Conservation (phyloP, 345 rosid species). For the Gossypium ekmanianum region DNA sequence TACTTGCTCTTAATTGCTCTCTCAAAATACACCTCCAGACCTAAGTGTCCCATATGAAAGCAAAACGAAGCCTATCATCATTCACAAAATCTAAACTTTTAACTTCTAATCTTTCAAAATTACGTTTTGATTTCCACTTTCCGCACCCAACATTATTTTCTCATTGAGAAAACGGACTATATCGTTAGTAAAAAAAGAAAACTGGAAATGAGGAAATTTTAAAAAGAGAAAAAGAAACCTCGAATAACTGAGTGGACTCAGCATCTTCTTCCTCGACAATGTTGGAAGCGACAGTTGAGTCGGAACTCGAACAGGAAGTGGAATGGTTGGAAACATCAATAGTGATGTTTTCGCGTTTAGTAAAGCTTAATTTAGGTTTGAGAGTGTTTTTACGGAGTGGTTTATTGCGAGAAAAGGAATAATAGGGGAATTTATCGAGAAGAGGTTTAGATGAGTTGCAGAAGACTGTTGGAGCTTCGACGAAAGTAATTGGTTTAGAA, state of each 20-base stretch:
- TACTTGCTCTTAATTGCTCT: too few species aligned
- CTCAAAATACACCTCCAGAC: too few species aligned
- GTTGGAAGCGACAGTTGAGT: conserved; percentile 25
- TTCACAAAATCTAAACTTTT: too few species aligned
- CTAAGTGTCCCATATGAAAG: too few species aligned
- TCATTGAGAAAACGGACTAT: background rate
- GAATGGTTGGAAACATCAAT: conserved; percentile 24
- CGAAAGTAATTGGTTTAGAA: conserved; percentile 36
- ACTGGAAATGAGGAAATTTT: background rate
- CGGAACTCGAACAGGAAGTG: conserved; percentile 33
- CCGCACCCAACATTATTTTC: background rate
- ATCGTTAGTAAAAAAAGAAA: background rate
- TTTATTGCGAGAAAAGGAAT: conserved; percentile 23
- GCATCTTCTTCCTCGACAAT: conserved; percentile 47
- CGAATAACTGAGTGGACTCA: conserved; percentile 51
- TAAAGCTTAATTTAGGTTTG: conserved; percentile 21
- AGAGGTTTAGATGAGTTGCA: conserved; percentile 29
- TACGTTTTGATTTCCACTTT: background rate
- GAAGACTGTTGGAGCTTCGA: conserved; percentile 29
- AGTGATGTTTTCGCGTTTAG: conserved; percentile 15
- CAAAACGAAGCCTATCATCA: too few species aligned
- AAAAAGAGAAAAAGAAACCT: conserved; percentile 34
- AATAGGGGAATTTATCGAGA: conserved; percentile 19
- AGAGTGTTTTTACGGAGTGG: conserved; percentile 14
- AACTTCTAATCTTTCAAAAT: too few species aligned